A percentile compares a stretch with the other conserved stretches of the same genome.
These are phyloP conservation scores for Exophiala xenobiotica DNA, from an alignment of 2,329 filamentous ascomycete genomes.

Conservation along the genomic window DNA sequence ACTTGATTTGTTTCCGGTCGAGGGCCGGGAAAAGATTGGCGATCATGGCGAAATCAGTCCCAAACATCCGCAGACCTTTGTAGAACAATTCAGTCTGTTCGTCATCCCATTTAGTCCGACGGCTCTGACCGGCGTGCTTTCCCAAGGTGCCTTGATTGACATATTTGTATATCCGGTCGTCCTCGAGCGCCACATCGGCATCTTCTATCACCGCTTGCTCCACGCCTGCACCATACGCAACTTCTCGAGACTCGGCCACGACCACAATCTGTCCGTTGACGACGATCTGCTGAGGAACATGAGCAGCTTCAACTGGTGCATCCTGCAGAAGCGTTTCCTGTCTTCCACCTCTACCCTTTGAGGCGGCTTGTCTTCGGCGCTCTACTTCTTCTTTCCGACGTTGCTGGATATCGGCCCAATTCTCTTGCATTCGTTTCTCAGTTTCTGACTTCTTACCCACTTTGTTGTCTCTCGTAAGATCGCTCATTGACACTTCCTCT, in stretches of 20 bases:
- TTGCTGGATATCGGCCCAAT: conserved; percentile 54
- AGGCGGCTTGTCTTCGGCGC: conserved; percentile 33
- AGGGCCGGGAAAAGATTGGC: conserved; percentile 62
- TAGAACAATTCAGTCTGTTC: conserved; percentile 63
- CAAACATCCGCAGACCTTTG: conserved; percentile 61
- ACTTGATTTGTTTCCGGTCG: conserved; percentile 62
- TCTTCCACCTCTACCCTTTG: conserved; percentile 24
- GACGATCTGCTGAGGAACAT: conserved; percentile 51
- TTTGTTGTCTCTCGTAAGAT: conserved; percentile 54
- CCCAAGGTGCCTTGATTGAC: conserved; percentile 49
- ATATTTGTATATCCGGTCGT: conserved; percentile 44
- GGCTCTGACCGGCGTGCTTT: conserved; percentile 47
- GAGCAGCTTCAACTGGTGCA: conserved; percentile 5
- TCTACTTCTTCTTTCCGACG: conserved; percentile 41
- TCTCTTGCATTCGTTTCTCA: conserved; percentile 59
- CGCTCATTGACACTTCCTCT: conserved; percentile 56
- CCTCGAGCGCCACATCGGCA: conserved; percentile 46
- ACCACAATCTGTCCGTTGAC: conserved; percentile 60
- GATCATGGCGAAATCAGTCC: conserved; percentile 62
- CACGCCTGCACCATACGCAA: conserved; percentile 57
- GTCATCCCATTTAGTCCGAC: conserved; percentile 56
- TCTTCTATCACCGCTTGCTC: conserved; percentile 44
- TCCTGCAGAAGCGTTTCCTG: conserved; percentile 18
- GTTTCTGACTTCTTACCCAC: conserved; percentile 56
- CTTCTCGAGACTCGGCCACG: conserved; percentile 51